Evolutionary conservation across 1,284 basidiomycete species (phyloP), one percentile per base, ranked within the genome.

Genomic region (Inonotus obliquus): DNA sequence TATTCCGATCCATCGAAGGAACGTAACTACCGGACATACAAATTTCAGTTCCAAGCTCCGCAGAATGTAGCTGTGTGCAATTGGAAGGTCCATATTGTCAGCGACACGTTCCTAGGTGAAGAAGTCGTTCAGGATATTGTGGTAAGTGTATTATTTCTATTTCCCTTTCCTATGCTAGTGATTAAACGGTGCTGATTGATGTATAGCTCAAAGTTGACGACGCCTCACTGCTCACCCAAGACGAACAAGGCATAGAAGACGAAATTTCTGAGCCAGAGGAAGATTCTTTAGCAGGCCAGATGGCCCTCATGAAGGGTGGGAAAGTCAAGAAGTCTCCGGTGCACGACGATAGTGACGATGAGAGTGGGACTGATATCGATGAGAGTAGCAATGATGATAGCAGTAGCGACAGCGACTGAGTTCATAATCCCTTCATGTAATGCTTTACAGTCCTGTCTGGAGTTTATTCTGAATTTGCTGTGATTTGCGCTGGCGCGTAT

Each of bases 251-350:
- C 21, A 79, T 75, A 14, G 94, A 96, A 54, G 94, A 96, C 70
- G 94, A 96, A 62, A 98, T 98, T 65, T 96, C 93, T 0, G 95
- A 97, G 59, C 95, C 95, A 0, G 96, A 98, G 54, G 96, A 98
- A 75, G 96, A 97, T 74, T 84, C 88, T 25, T 78, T 99, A 52
- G 97, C 96, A 2, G 97, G 97, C 2, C 97, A 99, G 79, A 98
- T 99, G 95, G 96, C 96, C 2, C 84, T 89, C 55, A 96, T 99
- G 94, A 87, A 93, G 58, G 97, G 97, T 4, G 91, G 89, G 14
- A 73, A 85, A 41, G 95, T 98, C 60, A 96, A 95, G 81, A 85
- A 78, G 64, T 73, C 69, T 0, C 68, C 65, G 21, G 71, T 73
- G 37, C 72, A 73, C 62, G 74, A 67, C 4, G 73, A 73, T 2